Base-by-base conservation (phyloP, 352 stramenopile species). In the Aphanomyces invadans region DNA sequence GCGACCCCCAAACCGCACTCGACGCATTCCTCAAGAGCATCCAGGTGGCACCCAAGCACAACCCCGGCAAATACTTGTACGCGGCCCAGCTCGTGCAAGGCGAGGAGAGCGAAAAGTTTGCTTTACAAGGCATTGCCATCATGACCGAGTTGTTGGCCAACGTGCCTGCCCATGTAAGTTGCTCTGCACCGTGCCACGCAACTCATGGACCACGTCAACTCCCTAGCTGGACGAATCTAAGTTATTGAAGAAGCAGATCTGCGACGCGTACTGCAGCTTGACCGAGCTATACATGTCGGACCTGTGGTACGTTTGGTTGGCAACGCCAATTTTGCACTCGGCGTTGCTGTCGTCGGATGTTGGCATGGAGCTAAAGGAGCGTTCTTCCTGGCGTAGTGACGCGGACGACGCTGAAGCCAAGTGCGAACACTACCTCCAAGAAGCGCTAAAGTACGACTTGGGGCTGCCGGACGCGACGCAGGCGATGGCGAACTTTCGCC, bases 261-360 rank as follows among this genome's bases (percentile, higher is more conserved):
- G 89, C 54, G 86, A 94, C 60, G 95, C 92, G 36, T 97, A 96
- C 74, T 98, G 94, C 76, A 90, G 87, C 7, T 79, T 98, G 15
- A 92, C 89, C 11, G 96, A 99, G 78, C 84, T 99, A 19, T 99
- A 98, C 76, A 92, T 99, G 82, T 98, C 95, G 28, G 95, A 99
- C 73, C 78, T 99, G 44, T 63, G 32, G 54, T 49, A 48, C 23
- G 32, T 42, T n/a, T n/a, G n/a, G n/a, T n/a, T n/a, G n/a, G n/a
- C n/a, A n/a, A n/a, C n/a, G n/a, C n/a, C n/a, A n/a, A n/a, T n/a
- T n/a, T n/a, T n/a, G n/a, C n/a, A n/a, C n/a, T n/a, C n/a, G n/a
- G n/a, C n/a, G n/a, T n/a, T n/a, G n/a, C n/a, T n/a, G n/a, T n/a
- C n/a, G n/a, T n/a, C n/a, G n/a, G n/a, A n/a, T n/a, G n/a, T n/a